These are phyloP conservation scores for Fusarium avenaceum DNA, from an alignment of 2,329 filamentous ascomycete species.

Conservation along the genomic window DNA sequence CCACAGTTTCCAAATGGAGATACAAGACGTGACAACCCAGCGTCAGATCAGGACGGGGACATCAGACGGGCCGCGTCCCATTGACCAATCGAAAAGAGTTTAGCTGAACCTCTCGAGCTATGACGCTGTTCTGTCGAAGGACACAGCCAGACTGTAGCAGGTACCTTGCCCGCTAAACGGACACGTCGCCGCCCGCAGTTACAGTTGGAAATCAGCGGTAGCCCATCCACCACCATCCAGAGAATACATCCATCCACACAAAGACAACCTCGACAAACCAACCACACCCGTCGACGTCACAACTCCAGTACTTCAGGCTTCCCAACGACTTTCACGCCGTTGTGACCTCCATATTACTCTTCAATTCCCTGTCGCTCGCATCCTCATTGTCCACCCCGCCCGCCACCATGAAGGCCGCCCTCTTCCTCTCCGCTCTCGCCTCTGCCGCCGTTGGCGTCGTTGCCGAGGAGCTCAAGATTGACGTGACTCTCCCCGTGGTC, in stretches of 20 bases:
- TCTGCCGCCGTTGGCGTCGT: conserved; percentile 65
- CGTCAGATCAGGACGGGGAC: conserved; percentile 35
- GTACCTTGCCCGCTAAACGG: conserved; percentile 35
- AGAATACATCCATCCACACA: conserved; percentile 14
- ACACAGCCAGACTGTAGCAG: conserved; percentile 7
- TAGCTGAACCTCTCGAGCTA: conserved; percentile 29
- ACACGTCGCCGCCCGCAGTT: conserved; percentile 44
- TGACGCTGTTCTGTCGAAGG: conserved; percentile 29
- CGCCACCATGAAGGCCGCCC: conserved; percentile 63
- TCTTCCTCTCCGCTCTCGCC: conserved; percentile 65
- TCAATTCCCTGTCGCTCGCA: conserved; percentile 20
- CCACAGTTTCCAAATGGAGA: conserved; percentile 39
- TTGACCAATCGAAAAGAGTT: conserved; percentile 35
- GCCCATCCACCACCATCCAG: conserved; percentile 12
- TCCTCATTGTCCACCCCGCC: conserved; percentile 30
- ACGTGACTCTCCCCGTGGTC: conserved; percentile 79
- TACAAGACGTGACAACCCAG: conserved; percentile 38
- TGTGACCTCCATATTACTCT: conserved; percentile 16
- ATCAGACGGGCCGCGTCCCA: conserved; percentile 26
- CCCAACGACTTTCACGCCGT: conserved; percentile 17
- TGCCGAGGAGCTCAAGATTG: conserved; percentile 77
- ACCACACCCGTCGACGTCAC: conserved; percentile 46
- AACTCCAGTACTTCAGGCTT: conserved; percentile 32
- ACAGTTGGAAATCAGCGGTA: conserved; percentile 3
- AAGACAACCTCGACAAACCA: conserved; percentile 39